Evolutionary conservation across 805 yeast genomes (phyloP), one percentile per base, ranked within the genome.

Genomic region (Candida ficus): DNA sequence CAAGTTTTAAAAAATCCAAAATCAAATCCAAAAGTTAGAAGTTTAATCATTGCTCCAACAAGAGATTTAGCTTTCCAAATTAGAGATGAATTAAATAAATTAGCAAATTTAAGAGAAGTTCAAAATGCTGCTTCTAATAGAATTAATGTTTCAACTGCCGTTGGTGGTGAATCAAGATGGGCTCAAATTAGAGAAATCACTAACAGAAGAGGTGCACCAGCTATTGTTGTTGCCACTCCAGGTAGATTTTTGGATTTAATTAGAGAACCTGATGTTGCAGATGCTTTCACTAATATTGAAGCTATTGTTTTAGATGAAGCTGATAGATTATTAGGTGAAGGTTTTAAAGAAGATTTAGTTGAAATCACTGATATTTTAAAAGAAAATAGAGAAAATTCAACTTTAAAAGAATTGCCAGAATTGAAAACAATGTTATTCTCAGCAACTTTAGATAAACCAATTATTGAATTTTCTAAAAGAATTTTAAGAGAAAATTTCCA

Each of bases 31-130:
- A 59, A 65, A 31, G 82, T 78, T 16, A 68, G 73, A 48, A 70
- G 88, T 25, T 73, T 90, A 43, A 76, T 89, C 19, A 73, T 89
- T 41, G 83, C 91, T 3, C 97, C 97, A 35, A 89, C 96, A 7
- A 77, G 97, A 67, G 96, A 90, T 64, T 72, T 89, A 52, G 96
- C 96, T 12, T 70, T 76, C 50, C 96, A 89, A 62, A 85, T 84
- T 46, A 76, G 78, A 50, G 72, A 71, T 38, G 90, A 88, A 47
- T 67, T 83, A 44, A 61, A 64, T 29, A 74, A 75, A 48, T 59
- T 80, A 25, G 67, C 66, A 29, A 61, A 67, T 11, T 38, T 43
- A 28, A 50, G 42, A 35, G 52, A 47, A 19, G 43, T 41, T 48
- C 50, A 19, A 14, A 37, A 42, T 7, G 52, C 45, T 20, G 29